Conservation (phyloP, 768 basidiomycete genomes). For the Naganishia randhawae region DNA sequence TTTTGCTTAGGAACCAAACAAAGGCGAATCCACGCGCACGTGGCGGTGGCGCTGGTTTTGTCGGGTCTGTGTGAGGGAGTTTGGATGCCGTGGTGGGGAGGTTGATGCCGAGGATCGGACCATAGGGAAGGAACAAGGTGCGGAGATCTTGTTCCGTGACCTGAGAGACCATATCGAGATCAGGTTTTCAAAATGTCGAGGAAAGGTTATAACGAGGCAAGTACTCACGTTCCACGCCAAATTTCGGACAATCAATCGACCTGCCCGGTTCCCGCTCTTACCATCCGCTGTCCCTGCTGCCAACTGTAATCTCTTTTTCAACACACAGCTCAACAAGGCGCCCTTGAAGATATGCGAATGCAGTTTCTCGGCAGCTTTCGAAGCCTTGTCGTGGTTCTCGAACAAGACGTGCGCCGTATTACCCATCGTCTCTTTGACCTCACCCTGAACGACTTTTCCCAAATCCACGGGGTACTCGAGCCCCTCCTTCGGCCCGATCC, state of each 20-base stretch:
- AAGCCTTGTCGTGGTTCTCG: slow-evolving; percentile 63
- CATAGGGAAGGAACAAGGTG: slow-evolving; percentile 78
- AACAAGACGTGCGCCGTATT: slow-evolving; percentile 69
- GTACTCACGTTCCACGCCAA: slow-evolving; percentile 62
- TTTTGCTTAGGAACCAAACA: slow-evolving; percentile 83
- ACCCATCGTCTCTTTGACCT: slow-evolving; percentile 31
- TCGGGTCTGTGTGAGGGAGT: slow-evolving; percentile 49
- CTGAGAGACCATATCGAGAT: slow-evolving; percentile 46
- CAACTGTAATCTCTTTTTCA: slow-evolving; percentile 70
- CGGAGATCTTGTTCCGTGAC: slow-evolving; percentile 79
- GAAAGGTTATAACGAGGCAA: slow-evolving; percentile 25
- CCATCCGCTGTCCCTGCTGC: slow-evolving; percentile 52
- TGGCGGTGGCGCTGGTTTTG: slow-evolving; percentile 45
- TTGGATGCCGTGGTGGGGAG: slow-evolving; percentile 59
- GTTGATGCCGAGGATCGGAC: slow-evolving; percentile 78
- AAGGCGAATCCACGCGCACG: slow-evolving; percentile 80
- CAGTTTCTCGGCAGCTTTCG: slow-evolving; percentile 69
- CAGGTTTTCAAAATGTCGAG: slow-evolving; percentile 13
- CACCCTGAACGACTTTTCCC: slow-evolving; percentile 27
- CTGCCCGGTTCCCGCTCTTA: slow-evolving; percentile 62
- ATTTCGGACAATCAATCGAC: slow-evolving; percentile 85
- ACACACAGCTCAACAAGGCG: slow-evolving; percentile 71
- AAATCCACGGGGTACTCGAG: slow-evolving; percentile 41
- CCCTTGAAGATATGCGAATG: slow-evolving; percentile 94
- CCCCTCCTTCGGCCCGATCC: slow-evolving; percentile 30